phyloP scores from a whole-genome alignment of 495 filamentous ascomycete genomes.

The Daldinia grandis region DNA sequence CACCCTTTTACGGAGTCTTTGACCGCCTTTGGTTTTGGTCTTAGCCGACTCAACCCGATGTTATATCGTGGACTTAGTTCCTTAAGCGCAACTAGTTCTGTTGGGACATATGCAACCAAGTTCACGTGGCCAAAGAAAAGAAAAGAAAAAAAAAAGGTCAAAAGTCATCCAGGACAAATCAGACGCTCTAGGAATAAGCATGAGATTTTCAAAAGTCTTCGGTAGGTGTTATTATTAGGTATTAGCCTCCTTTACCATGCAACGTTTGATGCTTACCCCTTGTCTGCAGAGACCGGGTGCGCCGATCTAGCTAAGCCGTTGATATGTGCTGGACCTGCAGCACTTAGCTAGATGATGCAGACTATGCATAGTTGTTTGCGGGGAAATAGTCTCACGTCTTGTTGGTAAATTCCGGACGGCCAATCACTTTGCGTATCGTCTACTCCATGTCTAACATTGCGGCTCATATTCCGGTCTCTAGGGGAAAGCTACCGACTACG shows the following conservation, averaged over 20 bases:
- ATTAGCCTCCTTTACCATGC: slow-evolving; percentile 32
- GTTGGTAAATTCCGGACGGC: slow-evolving; percentile 16
- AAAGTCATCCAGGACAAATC: slow-evolving; percentile 4
- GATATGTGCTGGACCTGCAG: slow-evolving; percentile 22
- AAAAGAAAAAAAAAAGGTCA: slow-evolving; percentile 1
- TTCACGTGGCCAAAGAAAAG: slow-evolving; percentile 18
- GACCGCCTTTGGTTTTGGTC: slow-evolving; percentile 18
- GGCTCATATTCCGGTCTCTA: slow-evolving; percentile 28
- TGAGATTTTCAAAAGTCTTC: slow-evolving; percentile 2
- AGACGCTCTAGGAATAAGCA: slow-evolving; percentile 11
- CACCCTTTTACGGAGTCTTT: slow-evolving; percentile 7
- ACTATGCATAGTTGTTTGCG: slow-evolving; percentile 38
- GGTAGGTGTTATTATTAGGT: slow-evolving; percentile 33
- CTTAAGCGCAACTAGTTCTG: slow-evolving; percentile 7
- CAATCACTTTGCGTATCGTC: slow-evolving; percentile 22
- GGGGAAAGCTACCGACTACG: background rate
- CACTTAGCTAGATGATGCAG: slow-evolving; percentile 22
- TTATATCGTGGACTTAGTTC: slow-evolving; percentile 10
- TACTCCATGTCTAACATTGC: slow-evolving; percentile 31
- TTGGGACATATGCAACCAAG: slow-evolving; percentile 1
- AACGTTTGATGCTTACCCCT: slow-evolving; percentile 26
- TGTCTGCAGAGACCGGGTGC: slow-evolving; percentile 11
- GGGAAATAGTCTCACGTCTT: slow-evolving; percentile 41
- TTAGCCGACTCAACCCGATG: slow-evolving; percentile 21
- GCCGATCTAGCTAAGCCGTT: slow-evolving; percentile 22